Conservation (phyloP, 2,329 filamentous ascomycete genomes). For the Sarocladium brachiariae region DNA sequence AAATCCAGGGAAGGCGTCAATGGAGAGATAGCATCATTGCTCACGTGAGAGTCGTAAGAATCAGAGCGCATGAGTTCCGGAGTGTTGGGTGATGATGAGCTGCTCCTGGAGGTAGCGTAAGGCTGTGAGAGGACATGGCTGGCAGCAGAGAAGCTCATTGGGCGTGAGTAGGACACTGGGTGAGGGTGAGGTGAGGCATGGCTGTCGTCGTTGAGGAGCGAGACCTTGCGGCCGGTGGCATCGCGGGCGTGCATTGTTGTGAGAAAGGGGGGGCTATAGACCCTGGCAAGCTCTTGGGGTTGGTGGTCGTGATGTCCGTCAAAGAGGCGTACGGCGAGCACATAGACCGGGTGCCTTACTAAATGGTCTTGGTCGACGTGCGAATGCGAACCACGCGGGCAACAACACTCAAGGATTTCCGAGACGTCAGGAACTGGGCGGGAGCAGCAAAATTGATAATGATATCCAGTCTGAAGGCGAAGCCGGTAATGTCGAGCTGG, state of each 20-base stretch:
- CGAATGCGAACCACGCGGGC: no score
- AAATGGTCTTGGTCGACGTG: no score
- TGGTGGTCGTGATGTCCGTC: constrained; percentile 7
- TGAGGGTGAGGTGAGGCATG: not conserved
- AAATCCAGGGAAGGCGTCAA: constrained; percentile 45
- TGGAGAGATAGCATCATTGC: constrained; percentile 47
- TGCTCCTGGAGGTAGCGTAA: constrained; percentile 29
- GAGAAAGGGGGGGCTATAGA: not conserved
- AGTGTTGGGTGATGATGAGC: constrained; percentile 42
- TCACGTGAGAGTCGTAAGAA: constrained; percentile 55
- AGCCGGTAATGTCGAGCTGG: no score
- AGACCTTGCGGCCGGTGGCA: constrained; percentile 50
- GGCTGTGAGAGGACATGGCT: constrained; percentile 25
- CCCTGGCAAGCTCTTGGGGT: not conserved
- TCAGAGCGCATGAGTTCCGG: constrained; percentile 54
- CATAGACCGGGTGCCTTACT: not conserved
- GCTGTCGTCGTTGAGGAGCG: constrained; percentile 51
- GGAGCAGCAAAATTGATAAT: no score
- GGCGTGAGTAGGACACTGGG: constrained; percentile 12
- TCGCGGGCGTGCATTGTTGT: constrained; percentile 47
- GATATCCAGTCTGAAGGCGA: no score
- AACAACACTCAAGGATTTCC: no score
- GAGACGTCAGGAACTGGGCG: no score
- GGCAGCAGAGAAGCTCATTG: constrained; percentile 27
- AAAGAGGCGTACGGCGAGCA: not conserved